Evolutionary conservation across 2,329 filamentous ascomycete genomes (phyloP), one percentile per base, ranked within the genome.

Genomic region (Teratosphaeria viscida): DNA sequence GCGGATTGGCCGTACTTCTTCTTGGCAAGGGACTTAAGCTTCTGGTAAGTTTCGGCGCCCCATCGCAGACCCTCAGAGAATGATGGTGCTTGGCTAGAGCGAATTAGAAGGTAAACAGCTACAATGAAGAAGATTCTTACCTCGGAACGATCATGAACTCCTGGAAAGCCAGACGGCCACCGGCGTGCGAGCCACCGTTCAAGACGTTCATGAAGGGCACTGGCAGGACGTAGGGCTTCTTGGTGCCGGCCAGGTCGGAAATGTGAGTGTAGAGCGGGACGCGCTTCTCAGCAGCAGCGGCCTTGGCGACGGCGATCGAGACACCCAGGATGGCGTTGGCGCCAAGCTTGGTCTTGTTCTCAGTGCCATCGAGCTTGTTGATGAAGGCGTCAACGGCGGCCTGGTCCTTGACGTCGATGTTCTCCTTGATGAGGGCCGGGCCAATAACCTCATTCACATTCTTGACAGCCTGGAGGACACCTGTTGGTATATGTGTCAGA

Each of bases 1-100:
- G 94, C 94, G 66, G 94, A 96, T 80, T 96, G 92, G 75, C 94
- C 94, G 78, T 99, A 99, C 85, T 90, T 94, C 89, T 96, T 94
- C 89, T 97, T 97, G 77, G 94, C 92, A 64, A 97, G 85, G 71
- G 83, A 73, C 88, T 99, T 99, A 72, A 99, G 89, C 80, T 89
- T 88, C 80, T 97, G 92, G 87, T 99, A 99, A 72, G 96, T 91
- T 81, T 99, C 94, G 71, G 92, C 80, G 77, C 94, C 94, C 80
- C 95, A 90, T 77, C 92, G 92, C 81, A 99, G 87, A 75, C 88
- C 94, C 84, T 99, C 94, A 70, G 87, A 85, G 86, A 99, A 99
- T 64, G 89, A 87, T 63, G 91, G 87, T 68, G 94, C 94, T 64
- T 85, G 82, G 69, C 87, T 90, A 63, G 61, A 61, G n/a, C 43